Conservation (phyloP, 2,329 filamentous ascomycete genomes). For the Simplicillium sp. region DNA sequence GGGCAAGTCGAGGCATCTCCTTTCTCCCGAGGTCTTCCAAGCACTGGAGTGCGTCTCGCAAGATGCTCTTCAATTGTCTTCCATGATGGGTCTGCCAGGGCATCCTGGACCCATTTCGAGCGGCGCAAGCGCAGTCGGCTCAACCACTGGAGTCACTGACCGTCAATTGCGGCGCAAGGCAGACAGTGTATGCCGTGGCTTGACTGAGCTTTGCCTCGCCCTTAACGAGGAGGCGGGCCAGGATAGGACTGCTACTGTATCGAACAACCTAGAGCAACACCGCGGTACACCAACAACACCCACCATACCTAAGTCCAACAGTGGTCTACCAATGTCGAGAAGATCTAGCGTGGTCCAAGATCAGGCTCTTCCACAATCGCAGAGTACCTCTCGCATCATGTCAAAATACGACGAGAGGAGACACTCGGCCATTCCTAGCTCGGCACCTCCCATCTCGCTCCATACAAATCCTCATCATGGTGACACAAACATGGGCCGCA, state of each 20-base stretch:
- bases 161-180: conserved; percentile 82
- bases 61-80: conserved; percentile 71
- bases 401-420: conserved; percentile 46
- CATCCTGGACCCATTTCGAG: conserved; percentile 61
- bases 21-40: conserved; percentile 64
- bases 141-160: conserved; percentile 52
- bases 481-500: conserved; percentile 29
- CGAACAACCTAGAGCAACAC: conserved; percentile 2
- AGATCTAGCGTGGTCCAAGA: conserved; percentile 32
- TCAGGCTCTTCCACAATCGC: conserved; percentile 23
- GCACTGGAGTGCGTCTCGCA: conserved; percentile 71
- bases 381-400: conserved; percentile 35
- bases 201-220: conserved; percentile 87
- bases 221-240: conserved; percentile 52
- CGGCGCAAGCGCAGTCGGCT: conserved; percentile 52
- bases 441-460: conserved; percentile 36
- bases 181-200: conserved; percentile 82
- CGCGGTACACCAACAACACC: conserved; percentile 29
- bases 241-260: neutral
- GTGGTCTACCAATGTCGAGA: conserved; percentile 24
- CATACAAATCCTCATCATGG: conserved; percentile 26
- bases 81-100: conserved; percentile 66
- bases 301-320: conserved; percentile 31
- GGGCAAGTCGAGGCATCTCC: conserved; percentile 61
- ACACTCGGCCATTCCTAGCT: conserved; percentile 33